A percentile compares a stretch with the other conserved stretches of the same genome.
Conservation (phyloP, 306 rosid genomes). For the Pterocarpus santalinus region DNA sequence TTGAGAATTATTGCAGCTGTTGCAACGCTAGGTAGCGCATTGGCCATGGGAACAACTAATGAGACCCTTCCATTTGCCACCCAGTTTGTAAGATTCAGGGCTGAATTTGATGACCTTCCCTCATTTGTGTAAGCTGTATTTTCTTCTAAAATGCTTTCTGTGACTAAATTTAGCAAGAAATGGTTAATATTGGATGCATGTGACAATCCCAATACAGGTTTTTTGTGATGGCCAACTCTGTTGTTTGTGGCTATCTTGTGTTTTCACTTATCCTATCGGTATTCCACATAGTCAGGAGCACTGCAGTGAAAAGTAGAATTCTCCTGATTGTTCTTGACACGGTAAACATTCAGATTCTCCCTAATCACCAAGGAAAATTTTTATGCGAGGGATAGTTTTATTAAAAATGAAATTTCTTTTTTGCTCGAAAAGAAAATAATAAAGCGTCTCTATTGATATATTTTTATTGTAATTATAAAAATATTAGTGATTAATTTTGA, state of each 20-base stretch:
- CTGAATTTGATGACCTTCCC: slow-evolving; percentile 65
- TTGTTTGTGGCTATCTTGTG: slow-evolving; percentile 68
- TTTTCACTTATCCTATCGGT: slow-evolving; percentile 62
- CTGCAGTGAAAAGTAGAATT: slow-evolving; percentile 57
- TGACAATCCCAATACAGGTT: slow-evolving; percentile 57
- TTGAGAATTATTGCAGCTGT: slow-evolving; percentile 53
- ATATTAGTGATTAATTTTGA: too few relatives aligned
- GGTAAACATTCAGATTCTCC: slow-evolving; percentile 51
- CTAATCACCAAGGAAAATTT: not conserved
- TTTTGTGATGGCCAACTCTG: slow-evolving; percentile 70
- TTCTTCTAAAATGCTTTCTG: too few relatives aligned
- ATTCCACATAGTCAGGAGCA: slow-evolving; percentile 61
- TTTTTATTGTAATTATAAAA: too few relatives aligned
- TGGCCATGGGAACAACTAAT: slow-evolving; percentile 53
- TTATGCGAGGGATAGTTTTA: not conserved
- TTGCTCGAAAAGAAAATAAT: too few relatives aligned
- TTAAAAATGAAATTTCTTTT: too few relatives aligned
- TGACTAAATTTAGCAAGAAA: not conserved
- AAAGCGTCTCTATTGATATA: too few relatives aligned
- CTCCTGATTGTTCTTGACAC: slow-evolving; percentile 61
- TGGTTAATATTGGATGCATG: slow-evolving; percentile 12
- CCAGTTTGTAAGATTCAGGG: slow-evolving; percentile 54
- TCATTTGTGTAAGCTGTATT: slow-evolving; percentile 54
- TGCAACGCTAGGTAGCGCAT: slow-evolving; percentile 55
- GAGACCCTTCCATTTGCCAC: slow-evolving; percentile 61